phyloP scores from a whole-genome alignment of 164 flowering plant genomes.

The Macadamia tetraphylla region DNA sequence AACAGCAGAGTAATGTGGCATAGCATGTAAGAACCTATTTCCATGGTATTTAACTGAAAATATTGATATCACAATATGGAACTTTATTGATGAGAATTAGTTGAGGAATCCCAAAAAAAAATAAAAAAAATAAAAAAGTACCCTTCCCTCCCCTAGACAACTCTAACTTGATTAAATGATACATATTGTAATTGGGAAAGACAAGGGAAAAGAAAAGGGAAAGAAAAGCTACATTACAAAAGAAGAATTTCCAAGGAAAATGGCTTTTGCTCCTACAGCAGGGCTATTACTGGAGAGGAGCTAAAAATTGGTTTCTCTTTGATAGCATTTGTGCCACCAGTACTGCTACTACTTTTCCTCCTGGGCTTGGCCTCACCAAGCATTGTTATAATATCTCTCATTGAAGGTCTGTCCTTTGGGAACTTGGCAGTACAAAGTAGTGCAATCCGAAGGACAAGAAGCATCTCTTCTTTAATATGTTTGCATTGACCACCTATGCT shows the following conservation, averaged over 20 bases:
- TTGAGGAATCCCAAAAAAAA: not conserved
- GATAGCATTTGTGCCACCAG: conserved; percentile 20
- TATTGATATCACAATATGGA: not conserved
- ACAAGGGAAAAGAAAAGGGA: not conserved
- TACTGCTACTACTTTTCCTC: conserved; percentile 63
- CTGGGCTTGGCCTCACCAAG: conserved; percentile 91
- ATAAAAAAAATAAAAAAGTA: not conserved
- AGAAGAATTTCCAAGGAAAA: conserved; percentile 4
- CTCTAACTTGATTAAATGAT: conserved; percentile 10
- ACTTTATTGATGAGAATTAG: conserved; percentile 4
- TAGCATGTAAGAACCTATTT: not conserved
- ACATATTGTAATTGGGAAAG: not conserved
- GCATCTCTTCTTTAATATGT: conserved; percentile 90
- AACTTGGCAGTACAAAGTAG: conserved; percentile 86
- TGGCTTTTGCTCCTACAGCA: conserved; percentile 24
- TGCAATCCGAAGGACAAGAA: conserved; percentile 75
- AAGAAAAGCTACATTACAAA: not conserved
- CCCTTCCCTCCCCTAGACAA: conserved; percentile 1
- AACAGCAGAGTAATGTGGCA: not conserved
- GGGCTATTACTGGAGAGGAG: conserved; percentile 62
- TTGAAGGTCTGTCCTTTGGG: conserved; percentile 92
- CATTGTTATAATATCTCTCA: conserved; percentile 93
- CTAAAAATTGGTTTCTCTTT: conserved; percentile 61
- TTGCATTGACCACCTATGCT: conserved; percentile 53
- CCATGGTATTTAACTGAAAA: no score